These are phyloP conservation scores for Casuarina equisetifolia DNA, from an alignment of 306 rosid species.

Conservation along the genomic window DNA sequence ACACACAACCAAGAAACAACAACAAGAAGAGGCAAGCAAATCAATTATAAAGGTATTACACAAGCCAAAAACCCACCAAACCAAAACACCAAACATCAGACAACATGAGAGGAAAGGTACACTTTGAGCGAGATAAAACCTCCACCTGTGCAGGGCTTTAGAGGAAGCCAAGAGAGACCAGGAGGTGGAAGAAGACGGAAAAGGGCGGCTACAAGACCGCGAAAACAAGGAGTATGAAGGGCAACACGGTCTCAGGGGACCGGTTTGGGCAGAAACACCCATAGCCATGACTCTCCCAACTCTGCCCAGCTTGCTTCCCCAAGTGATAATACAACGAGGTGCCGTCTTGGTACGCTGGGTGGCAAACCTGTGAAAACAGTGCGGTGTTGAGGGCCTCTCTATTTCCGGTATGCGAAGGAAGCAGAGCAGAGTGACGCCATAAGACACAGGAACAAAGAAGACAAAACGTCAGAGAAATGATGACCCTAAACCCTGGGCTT, in stretches of 20 bases:
- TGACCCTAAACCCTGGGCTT: conserved; percentile 46
- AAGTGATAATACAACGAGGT: conserved; percentile 32
- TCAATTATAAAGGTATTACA: conserved; percentile 16
- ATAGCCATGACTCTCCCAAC: conserved; percentile 49
- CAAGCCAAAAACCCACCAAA: conserved; percentile 13
- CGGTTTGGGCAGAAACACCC: conserved; percentile 60
- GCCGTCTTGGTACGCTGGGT: conserved; percentile 39
- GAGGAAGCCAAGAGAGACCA: conserved; percentile 43
- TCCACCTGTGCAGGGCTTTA: conserved; percentile 45
- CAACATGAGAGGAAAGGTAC: not conserved
- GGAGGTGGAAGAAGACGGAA: conserved; percentile 38
- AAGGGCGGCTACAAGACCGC: conserved; percentile 34
- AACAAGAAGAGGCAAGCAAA: not conserved
- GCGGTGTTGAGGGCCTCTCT: conserved; percentile 8
- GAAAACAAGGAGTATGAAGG: conserved; percentile 54
- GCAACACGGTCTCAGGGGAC: conserved; percentile 53
- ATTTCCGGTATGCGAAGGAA: conserved; percentile 15
- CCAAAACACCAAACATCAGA: conserved; percentile 3
- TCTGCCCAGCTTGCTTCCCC: conserved; percentile 54
- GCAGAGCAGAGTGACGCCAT: conserved; percentile 37
- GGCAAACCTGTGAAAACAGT: conserved; percentile 31
- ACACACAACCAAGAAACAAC: not conserved
- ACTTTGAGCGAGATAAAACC: not conserved
- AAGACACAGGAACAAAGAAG: conserved; percentile 12
- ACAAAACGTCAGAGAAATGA: not conserved